Percentiles rank a stretch among this genome's conserved stretches.
Conservation (phyloP, 2,329 filamentous ascomycete genomes). For the Diaporthe citrichinensis region DNA sequence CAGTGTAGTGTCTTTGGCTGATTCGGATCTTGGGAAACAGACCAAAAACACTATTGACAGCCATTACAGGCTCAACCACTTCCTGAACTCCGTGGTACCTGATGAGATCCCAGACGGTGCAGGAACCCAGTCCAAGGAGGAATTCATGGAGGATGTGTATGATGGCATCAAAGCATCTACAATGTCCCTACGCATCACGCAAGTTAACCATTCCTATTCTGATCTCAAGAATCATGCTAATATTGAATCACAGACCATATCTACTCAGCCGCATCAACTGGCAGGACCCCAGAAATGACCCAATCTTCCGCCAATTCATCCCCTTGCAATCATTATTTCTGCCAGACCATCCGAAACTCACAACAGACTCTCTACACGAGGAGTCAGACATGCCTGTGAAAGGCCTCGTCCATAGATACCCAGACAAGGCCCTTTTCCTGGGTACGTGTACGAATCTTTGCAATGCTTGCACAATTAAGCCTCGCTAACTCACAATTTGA, state of each 20-base stretch:
- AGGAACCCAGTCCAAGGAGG: slow-evolving; percentile 61
- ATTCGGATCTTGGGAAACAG: background rate
- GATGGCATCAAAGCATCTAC: slow-evolving; percentile 66
- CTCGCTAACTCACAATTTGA: background rate
- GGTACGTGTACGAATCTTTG: slow-evolving; percentile 55
- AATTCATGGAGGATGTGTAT: slow-evolving; percentile 68
- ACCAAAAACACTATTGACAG: slow-evolving; percentile 62
- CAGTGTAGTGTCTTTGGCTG: background rate
- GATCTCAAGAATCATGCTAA: background rate
- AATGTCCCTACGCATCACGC: slow-evolving; percentile 73
- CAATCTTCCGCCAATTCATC: slow-evolving; percentile 72
- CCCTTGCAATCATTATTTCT: slow-evolving; percentile 67
- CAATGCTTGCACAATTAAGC: background rate
- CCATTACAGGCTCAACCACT: slow-evolving; percentile 60
- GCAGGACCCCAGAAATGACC: slow-evolving; percentile 70
- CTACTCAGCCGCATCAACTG: slow-evolving; percentile 72
- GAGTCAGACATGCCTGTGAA: slow-evolving; percentile 67
- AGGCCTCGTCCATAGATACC: slow-evolving; percentile 74
- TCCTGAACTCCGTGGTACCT: slow-evolving; percentile 66
- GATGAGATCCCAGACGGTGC: slow-evolving; percentile 57
- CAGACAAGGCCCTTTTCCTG: slow-evolving; percentile 73
- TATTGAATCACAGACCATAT: slow-evolving; percentile 61
- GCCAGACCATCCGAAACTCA: slow-evolving; percentile 67
- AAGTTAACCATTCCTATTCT: slow-evolving; percentile 42
- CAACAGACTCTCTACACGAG: slow-evolving; percentile 72